Conservation (phyloP, 208 protist genomes). For the Leishmania tarentolae region DNA sequence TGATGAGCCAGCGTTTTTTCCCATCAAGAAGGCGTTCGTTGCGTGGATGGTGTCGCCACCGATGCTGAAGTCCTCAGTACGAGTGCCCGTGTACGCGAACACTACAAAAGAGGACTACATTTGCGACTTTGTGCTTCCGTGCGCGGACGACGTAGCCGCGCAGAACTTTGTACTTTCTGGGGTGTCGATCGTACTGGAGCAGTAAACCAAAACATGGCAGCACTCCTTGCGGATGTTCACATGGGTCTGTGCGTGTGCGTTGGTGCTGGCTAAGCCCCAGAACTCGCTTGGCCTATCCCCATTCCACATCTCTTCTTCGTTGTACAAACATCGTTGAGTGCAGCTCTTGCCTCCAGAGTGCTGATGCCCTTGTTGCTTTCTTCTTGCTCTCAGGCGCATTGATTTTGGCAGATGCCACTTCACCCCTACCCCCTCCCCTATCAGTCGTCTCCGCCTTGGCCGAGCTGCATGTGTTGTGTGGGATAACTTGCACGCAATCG, state of each 20-base stretch:
- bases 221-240: not conserved
- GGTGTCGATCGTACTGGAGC: slow-evolving; percentile 85
- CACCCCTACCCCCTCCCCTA: no score
- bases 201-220: slow-evolving; percentile 28
- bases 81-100: slow-evolving; percentile 89
- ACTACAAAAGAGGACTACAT: slow-evolving; percentile 83
- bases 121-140: slow-evolving; percentile 86
- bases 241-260: slow-evolving; percentile 4
- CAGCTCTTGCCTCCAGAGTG: not conserved
- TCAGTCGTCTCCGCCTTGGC: not conserved
- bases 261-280: not conserved
- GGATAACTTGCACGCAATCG: not conserved
- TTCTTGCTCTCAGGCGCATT: not conserved
- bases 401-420: no score
- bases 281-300: no score
- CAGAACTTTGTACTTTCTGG: slow-evolving; percentile 89
- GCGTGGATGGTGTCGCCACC: slow-evolving; percentile 55
- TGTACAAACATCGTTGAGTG: not conserved
- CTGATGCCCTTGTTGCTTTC: not conserved
- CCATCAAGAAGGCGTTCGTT: slow-evolving; percentile 74
- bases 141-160: slow-evolving; percentile 51
- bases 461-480: not conserved
- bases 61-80: slow-evolving; percentile 36
- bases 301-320: not conserved
- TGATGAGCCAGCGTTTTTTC: slow-evolving; percentile 81